These are phyloP conservation scores for Apiospora koreana DNA, from an alignment of 2,329 filamentous ascomycete species.

Conservation along the genomic window DNA sequence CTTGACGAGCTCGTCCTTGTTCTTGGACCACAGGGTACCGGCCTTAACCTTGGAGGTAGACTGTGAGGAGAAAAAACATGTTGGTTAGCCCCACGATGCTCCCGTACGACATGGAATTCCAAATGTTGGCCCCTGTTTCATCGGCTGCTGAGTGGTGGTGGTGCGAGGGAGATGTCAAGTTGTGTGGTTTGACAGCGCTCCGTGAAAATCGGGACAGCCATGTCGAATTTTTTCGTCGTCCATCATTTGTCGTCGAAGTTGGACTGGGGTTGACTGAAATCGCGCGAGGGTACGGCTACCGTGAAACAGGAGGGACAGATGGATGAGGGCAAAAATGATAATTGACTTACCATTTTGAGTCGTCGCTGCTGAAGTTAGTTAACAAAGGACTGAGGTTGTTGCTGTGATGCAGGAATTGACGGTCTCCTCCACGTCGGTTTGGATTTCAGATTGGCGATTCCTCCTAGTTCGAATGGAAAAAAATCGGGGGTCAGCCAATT, in stretches of 20 bases:
- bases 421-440: constrained; percentile 21
- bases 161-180: not conserved
- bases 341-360: constrained; percentile 51
- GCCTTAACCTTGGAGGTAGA: constrained; percentile 82
- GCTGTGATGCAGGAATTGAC: constrained; percentile 24
- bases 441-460: constrained; percentile 13
- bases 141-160: not conserved
- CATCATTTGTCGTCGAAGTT: not conserved
- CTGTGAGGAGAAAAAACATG: constrained; percentile 35
- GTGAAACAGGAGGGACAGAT: not conserved
- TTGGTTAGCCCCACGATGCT: constrained; percentile 20
- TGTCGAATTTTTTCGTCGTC: not conserved
- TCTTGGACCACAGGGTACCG: constrained; percentile 96
- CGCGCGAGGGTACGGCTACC: not conserved
- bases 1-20: constrained; percentile 97
- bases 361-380: constrained; percentile 24
- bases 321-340: constrained; percentile 1
- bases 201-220: not conserved
- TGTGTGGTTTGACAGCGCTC: not conserved
- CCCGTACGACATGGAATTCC: not conserved
- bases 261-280: not conserved
- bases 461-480: constrained; percentile 9
- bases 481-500: constrained; percentile 11
- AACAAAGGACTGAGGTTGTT: constrained; percentile 18
- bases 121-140: not conserved